Evolutionary conservation across 2,329 filamentous ascomycete species (phyloP).

Genomic region (Samsoniella hepiali): DNA sequence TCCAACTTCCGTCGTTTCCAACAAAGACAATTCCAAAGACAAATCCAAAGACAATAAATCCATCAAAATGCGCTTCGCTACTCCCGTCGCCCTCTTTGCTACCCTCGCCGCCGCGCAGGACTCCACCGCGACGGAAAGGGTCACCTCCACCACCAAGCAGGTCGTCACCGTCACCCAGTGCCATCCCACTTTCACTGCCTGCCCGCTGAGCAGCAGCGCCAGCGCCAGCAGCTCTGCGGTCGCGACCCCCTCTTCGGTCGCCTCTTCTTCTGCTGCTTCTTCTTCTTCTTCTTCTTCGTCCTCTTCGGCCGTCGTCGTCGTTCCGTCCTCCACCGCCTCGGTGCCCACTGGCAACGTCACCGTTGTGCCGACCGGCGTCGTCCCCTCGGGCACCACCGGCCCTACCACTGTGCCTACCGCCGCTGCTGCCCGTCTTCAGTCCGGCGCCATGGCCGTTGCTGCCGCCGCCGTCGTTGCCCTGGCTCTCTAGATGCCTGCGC

Average conservation of each 20-base stretch:
- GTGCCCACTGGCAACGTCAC: constrained; percentile 6
- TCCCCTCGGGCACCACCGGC: constrained; percentile 4
- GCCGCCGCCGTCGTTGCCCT: constrained; percentile 5
- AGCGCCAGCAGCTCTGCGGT: constrained; percentile 25
- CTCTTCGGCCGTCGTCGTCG: background rate
- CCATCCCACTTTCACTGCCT: constrained; percentile 42
- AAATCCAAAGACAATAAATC: background rate
- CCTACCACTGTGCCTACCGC: constrained; percentile 27
- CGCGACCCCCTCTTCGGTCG: constrained; percentile 18
- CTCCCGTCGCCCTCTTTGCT: constrained; percentile 41
- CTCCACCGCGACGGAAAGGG: constrained; percentile 35
- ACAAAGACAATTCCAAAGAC: background rate
- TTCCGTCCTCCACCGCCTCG: background rate
- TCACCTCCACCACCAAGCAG: constrained; percentile 44
- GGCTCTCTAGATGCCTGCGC: constrained; percentile 8
- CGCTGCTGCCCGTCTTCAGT: constrained; percentile 36
- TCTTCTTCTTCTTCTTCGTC: background rate
- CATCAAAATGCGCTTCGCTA: constrained; percentile 46
- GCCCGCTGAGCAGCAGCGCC: constrained; percentile 36
- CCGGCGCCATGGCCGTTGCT: constrained; percentile 40
- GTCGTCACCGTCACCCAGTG: constrained; percentile 48
- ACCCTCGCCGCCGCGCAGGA: constrained; percentile 38
- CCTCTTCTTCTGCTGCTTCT: background rate
- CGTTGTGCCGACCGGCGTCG: constrained; percentile 15
- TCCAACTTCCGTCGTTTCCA: too few relatives aligned